Evolutionary conservation across 2,329 filamentous ascomycete species (phyloP).

Genomic region (Aspergillus proliferans): DNA sequence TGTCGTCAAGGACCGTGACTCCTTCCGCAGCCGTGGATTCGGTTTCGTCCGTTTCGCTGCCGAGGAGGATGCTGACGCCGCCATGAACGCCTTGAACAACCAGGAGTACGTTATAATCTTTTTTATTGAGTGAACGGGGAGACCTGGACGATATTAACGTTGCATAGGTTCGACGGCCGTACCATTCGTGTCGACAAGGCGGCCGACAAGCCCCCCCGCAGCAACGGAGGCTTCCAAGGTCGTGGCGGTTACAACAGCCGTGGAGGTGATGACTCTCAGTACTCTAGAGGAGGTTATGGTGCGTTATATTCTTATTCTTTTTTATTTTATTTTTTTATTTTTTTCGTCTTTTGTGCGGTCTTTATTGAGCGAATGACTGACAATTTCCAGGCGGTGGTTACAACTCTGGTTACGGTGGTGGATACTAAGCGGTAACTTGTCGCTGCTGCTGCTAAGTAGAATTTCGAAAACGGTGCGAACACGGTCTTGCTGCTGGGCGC

Average conservation of each 20-base stretch:
- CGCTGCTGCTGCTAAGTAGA: constrained; percentile 1
- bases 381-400: constrained; percentile 17
- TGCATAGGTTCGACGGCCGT: constrained; percentile 77
- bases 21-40: constrained; percentile 92
- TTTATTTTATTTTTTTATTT: too few relatives aligned
- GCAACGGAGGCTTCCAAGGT: constrained; percentile 43
- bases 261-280: constrained; percentile 22
- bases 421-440: constrained; percentile 3
- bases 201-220: constrained; percentile 66
- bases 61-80: constrained; percentile 37
- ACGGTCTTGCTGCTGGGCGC: too few relatives aligned
- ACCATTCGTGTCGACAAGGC: constrained; percentile 94
- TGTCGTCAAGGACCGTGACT: constrained; percentile 96
- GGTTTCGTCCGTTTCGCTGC: constrained; percentile 83
- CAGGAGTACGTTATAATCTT: constrained; percentile 59
- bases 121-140: constrained; percentile 5
- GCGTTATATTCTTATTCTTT: not conserved
- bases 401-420: constrained; percentile 29
- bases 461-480: too few relatives aligned
- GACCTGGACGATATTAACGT: not conserved
- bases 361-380: too few relatives aligned
- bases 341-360: too few relatives aligned
- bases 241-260: constrained; percentile 43
- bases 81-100: constrained; percentile 41
- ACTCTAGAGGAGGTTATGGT: constrained; percentile 21